A percentile compares a stretch with the other conserved stretches of the same genome.
phyloP scores from a whole-genome alignment of 345 rosid species.

The Eucalyptus lansdowneana region DNA sequence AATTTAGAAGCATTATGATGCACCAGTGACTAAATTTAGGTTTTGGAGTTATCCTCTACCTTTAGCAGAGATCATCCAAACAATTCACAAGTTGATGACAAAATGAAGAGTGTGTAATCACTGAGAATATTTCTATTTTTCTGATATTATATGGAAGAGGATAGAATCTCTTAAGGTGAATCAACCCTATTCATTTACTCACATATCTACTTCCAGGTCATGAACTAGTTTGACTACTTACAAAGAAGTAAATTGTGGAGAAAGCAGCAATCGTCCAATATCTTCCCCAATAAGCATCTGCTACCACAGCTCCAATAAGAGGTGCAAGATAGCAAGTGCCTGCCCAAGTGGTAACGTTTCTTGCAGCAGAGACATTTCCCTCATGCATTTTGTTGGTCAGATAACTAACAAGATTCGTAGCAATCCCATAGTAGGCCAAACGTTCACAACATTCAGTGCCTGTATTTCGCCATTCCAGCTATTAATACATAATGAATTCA shows the following conservation, averaged over 20 bases:
- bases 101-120: neutral
- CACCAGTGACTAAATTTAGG: neutral
- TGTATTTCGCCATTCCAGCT: neutral
- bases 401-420: slow-evolving; percentile 82
- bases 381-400: slow-evolving; percentile 70
- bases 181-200: neutral
- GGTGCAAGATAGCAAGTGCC: slow-evolving; percentile 95
- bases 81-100: neutral
- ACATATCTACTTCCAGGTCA: neutral
- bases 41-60: neutral
- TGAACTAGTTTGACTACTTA: neutral
- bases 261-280: slow-evolving; percentile 92
- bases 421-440: slow-evolving; percentile 87
- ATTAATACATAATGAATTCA: neutral
- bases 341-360: slow-evolving; percentile 78
- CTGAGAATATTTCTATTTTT: neutral
- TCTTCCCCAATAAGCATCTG: slow-evolving; percentile 98
- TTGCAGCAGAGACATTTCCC: slow-evolving; percentile 85
- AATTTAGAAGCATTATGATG: neutral
- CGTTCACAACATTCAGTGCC: slow-evolving; percentile 96
- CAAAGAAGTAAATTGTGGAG: slow-evolving; percentile 74
- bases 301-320: slow-evolving; percentile 78
- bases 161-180: neutral
- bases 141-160: neutral
- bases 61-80: neutral